These are phyloP conservation scores for Termitomyces sp. DNA, from an alignment of 1,284 basidiomycete genomes.

Conservation along the genomic window DNA sequence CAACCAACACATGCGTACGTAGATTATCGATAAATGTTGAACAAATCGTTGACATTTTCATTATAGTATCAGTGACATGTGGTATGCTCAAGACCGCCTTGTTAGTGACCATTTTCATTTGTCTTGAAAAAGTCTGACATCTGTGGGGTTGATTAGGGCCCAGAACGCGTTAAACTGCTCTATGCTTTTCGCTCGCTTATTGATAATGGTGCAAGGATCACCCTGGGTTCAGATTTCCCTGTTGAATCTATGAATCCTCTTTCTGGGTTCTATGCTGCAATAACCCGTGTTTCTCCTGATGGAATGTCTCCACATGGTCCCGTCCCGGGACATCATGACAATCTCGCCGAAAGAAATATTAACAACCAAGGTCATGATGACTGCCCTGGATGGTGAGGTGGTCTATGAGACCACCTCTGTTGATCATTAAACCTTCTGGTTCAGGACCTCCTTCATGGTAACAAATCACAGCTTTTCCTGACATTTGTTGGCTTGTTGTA, in stretches of 20 bases:
- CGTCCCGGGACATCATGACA: constrained; percentile 75
- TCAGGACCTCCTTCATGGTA: not conserved
- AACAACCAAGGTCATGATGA: constrained; percentile 66
- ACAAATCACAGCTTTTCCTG: not conserved
- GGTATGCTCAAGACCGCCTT: constrained; percentile 78
- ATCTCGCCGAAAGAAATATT: constrained; percentile 60
- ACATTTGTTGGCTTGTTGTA: not conserved
- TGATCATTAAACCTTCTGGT: too few species aligned
- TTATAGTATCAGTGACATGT: constrained; percentile 78
- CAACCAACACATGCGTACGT: constrained; percentile 87
- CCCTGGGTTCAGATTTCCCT: constrained; percentile 86
- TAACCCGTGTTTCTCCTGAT: constrained; percentile 68
- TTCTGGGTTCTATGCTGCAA: constrained; percentile 79
- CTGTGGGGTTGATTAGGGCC: constrained; percentile 42
- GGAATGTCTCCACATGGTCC: constrained; percentile 80
- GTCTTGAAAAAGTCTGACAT: constrained; percentile 8
- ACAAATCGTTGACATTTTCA: not conserved
- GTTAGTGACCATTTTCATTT: constrained; percentile 35
- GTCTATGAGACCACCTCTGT: constrained; percentile 47
- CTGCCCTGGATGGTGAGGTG: constrained; percentile 72
- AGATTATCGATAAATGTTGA: constrained; percentile 2
- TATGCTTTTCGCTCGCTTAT: constrained; percentile 81
- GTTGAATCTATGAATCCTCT: constrained; percentile 80
- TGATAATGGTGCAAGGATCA: constrained; percentile 56
- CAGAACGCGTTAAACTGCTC: constrained; percentile 77